Evolutionary conservation across 75 land plant species (phyloP).

Genomic region (Picea glauca): DNA sequence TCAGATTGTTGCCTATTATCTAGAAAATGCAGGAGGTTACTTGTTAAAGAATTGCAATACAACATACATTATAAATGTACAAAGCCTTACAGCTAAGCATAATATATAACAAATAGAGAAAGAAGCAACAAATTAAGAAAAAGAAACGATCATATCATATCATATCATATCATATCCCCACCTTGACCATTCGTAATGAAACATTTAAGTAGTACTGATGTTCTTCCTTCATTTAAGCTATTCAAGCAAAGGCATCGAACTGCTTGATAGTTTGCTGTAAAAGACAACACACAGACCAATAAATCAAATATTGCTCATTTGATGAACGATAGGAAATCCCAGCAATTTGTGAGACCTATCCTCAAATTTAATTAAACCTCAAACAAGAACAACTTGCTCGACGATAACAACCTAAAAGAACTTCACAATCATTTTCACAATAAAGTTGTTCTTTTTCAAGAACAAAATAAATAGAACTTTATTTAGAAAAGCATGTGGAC

Average conservation of each 20-base stretch:
- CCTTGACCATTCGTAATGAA: constrained; percentile 68
- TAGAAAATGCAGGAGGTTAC: not conserved
- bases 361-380: not conserved
- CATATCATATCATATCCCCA: constrained; percentile 11
- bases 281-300: constrained; percentile 1
- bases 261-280: constrained; percentile 92
- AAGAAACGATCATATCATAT: not conserved
- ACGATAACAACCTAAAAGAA: not conserved
- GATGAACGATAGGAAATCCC: not conserved
- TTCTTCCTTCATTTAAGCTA: constrained; percentile 76
- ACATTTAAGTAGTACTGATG: constrained; percentile 57
- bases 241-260: constrained; percentile 74
- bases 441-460: not conserved
- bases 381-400: not conserved
- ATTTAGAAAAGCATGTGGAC: not conserved
- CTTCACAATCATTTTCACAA: not conserved
- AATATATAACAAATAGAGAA: not conserved
- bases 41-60: not conserved
- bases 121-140: constrained; percentile 8
- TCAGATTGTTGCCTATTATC: not conserved
- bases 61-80: not conserved
- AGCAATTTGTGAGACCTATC: not conserved
- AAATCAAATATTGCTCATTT: not conserved
- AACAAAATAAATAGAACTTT: not conserved
- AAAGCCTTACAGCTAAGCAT: not conserved